Conservation (phyloP, 148 eudicot species). For the Mesembryanthemum crystallinum region DNA sequence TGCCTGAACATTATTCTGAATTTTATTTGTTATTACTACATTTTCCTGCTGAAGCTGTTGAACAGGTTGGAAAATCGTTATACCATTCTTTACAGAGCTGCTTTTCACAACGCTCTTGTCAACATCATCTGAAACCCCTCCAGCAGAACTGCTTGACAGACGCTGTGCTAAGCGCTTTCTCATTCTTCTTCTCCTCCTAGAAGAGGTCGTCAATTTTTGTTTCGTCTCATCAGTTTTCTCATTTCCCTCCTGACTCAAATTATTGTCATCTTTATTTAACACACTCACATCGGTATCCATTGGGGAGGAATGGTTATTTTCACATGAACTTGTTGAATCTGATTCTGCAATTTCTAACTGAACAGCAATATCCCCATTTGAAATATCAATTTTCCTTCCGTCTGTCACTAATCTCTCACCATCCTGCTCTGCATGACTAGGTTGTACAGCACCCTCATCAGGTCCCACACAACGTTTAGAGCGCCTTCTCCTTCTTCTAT, state of each 20-base stretch:
- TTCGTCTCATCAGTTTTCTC: constrained; percentile 11
- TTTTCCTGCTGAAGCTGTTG: constrained; percentile 15
- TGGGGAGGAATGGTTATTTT: constrained; percentile 3
- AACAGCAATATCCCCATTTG: constrained; percentile 6
- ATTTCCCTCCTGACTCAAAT: constrained; percentile 5
- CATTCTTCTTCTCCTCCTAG: constrained; percentile 15
- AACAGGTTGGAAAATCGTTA: background rate
- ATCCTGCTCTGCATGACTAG: background rate
- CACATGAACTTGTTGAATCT: background rate
- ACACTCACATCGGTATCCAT: background rate
- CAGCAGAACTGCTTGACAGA: constrained; percentile 8
- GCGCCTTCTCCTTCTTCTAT: constrained; percentile 3
- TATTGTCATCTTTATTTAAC: background rate
- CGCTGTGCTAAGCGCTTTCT: background rate
- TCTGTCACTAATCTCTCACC: background rate
- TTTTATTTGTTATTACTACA: background rate
- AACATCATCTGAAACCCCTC: constrained; percentile 15
- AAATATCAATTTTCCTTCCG: background rate
- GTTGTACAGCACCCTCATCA: background rate
- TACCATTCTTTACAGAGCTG: constrained; percentile 14
- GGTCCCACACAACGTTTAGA: too few relatives aligned
- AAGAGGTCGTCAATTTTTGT: constrained; percentile 3
- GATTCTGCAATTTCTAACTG: background rate
- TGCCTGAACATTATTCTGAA: constrained; percentile 19
- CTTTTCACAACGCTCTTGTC: background rate